Evolutionary conservation across 139 green algal species (phyloP), one percentile per base, ranked within the genome.

Genomic region (Coccomyxa sp.): DNA sequence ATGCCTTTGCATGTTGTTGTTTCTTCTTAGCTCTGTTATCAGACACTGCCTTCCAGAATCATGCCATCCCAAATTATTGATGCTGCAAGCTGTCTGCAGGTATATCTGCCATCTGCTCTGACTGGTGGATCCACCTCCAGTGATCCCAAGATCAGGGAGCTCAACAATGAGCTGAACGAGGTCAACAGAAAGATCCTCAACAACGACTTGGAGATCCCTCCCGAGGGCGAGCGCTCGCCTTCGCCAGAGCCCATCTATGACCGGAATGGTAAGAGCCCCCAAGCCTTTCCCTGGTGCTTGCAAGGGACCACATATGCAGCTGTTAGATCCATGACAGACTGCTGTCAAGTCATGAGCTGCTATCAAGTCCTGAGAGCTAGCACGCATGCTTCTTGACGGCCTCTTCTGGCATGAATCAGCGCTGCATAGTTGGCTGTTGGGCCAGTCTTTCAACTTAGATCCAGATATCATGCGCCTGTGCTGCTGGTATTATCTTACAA

Each of bases 171-270:
- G 76, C 78, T 92, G 58, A 74, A 69, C 2, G 83, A 89, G 6
- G 24, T 91, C 54, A 84, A 89, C 71, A 79, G 82, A 29, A 86
- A 86, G 41, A 79, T 91, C 27, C 39, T 76, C 8, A 81, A 64
- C 14, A 84, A 84, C 39, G 54, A 83, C 7, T 44, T 93, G 10
- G 83, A 91, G 27, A 79, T 91, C n/a, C 82, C 85, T 18, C 86
- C 88, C n/a, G 92, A 97, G 79, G 85, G 87, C 39, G 90, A 95
- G 82, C 91, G 96, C 35, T 96, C 88, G 1, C 96, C 96, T 36
- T 96, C 89, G 7, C 96, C 96, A 0, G 89, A 95, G 78, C 96
- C 96, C 0, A 80, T 95, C n/a, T 99, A 99, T 81, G 95, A 99
- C 77, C 81, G 85, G 81, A 89, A 79, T 27, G 96, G 96, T 29